Conservation (phyloP, 345 rosid genomes). For the Lenwebbia sp. region DNA sequence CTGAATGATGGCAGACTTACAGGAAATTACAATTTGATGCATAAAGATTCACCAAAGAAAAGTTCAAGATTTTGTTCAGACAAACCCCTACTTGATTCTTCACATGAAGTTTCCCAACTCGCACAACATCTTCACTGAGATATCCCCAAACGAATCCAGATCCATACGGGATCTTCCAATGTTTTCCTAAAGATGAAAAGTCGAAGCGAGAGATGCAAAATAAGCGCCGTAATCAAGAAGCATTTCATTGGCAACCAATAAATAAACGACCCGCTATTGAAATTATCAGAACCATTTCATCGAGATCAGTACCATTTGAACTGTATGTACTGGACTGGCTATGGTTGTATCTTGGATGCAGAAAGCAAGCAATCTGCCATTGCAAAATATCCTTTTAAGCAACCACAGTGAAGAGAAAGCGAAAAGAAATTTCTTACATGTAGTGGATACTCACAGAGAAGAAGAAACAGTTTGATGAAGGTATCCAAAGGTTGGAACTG, state of each 20-base stretch:
- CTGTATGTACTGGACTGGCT: slow-evolving; percentile 43
- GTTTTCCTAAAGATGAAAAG: slow-evolving; percentile 21
- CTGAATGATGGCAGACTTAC: slow-evolving; percentile 1
- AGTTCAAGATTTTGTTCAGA: neutral
- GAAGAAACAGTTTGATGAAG: slow-evolving; percentile 58
- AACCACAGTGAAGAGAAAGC: neutral
- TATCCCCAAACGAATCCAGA: slow-evolving; percentile 60
- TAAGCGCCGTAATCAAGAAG: neutral
- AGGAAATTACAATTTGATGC: neutral
- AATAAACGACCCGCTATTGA: neutral
- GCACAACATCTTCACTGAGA: slow-evolving; percentile 55
- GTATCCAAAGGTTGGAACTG: slow-evolving; percentile 86
- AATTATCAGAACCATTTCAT: neutral
- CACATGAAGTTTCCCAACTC: slow-evolving; percentile 43
- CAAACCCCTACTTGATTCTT: slow-evolving; percentile 41
- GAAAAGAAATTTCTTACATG: neutral
- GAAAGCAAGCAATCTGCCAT: slow-evolving; percentile 54
- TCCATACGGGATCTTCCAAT: slow-evolving; percentile 44
- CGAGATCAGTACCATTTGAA: slow-evolving; percentile 20
- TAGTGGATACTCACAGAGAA: slow-evolving; percentile 31
- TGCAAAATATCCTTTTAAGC: neutral
- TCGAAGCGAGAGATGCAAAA: neutral
- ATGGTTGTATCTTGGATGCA: slow-evolving; percentile 56
- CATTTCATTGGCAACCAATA: neutral
- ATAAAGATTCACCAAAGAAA: neutral